Base-by-base conservation (phyloP, 2,329 filamentous ascomycete species). In the Phoma sp. region DNA sequence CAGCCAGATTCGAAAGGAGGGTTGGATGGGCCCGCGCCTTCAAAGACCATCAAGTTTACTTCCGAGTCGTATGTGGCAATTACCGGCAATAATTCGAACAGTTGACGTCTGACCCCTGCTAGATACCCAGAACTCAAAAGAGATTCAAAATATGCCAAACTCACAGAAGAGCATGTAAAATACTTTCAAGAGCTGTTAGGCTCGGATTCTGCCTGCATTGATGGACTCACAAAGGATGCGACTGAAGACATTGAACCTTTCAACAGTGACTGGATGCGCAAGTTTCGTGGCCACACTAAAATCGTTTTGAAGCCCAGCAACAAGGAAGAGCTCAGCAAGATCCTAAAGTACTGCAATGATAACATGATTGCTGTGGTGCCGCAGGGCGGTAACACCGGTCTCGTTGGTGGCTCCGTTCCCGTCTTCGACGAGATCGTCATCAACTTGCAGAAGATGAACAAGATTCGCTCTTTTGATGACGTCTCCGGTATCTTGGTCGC, bases 181-280 rank as follows among this genome's bases (percentile, higher is more conserved):
- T 88, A 85, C 78, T 97, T 99, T 82, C 87, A 89, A 73, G 80
- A 86, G 19, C 78, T 97, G n/a, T 83, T 99, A 31, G 91, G 92
- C 51, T 84, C 85, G 43, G 86, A 88, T 32, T 90, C 89, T 32
- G 92, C 92, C 2, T 82, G 97, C 46, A 85, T 98, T 58, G 93
- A 97, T 73, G 91, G 91, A 45, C 84, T 96, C 50, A 91, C 87
- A 3, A 77, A 85, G 64, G 86, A 93, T 75, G 87, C 87, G 13
- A 79, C 82, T 2, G 90, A 91, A 67, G 95, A 98, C 72, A 83
- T 98, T 62, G 91, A 95, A 73, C 85, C 90, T 7, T 99, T 92
- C 83, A 99, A 99, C 77, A 87, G 88, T 73, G 95, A 99, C 79
- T 99, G 96, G 95, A 97, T 99, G 93, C 88, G 91, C 77, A 99